Percentiles rank a stretch among this genome's conserved stretches.
Evolutionary conservation across 1,284 basidiomycete species (phyloP).

Genomic region (Heterobasidion occidentale): DNA sequence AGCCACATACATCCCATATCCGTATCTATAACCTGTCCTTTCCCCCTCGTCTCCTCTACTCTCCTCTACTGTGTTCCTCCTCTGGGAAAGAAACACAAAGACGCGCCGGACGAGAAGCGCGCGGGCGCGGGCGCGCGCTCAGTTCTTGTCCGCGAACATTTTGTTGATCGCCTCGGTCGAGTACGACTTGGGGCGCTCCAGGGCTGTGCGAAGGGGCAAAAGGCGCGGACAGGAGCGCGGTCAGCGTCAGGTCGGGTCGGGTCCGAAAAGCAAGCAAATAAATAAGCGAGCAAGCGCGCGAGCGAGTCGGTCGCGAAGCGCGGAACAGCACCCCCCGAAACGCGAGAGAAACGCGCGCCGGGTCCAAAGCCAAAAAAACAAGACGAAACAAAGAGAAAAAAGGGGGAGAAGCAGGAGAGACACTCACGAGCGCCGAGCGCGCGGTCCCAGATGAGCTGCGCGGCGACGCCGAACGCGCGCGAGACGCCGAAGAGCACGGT

Average conservation of each 20-base stretch:
- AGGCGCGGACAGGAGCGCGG: too few species aligned
- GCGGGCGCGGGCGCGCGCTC: background rate
- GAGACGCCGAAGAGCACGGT: constrained; percentile 97
- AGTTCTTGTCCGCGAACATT: constrained; percentile 56
- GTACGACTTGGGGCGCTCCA: constrained; percentile 85
- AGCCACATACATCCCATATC: too few species aligned
- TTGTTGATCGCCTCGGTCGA: constrained; percentile 70
- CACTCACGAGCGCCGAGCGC: constrained; percentile 84
- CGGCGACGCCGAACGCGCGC: constrained; percentile 84
- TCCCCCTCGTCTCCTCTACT: too few species aligned
- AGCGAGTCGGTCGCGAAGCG: background rate
- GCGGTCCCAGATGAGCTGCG: constrained; percentile 93
- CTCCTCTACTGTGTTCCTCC: too few species aligned
- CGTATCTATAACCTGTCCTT: too few species aligned
- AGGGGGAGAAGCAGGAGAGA: background rate
- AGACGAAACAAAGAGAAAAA: background rate
- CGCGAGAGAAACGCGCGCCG: background rate
- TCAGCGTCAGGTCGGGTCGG: too few species aligned
- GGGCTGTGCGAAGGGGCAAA: constrained; percentile 33
- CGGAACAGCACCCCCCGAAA: background rate
- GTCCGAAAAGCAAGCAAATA: too few species aligned
- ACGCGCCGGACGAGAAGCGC: too few species aligned
- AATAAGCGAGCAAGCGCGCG: too few species aligned
- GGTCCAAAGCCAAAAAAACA: too few species aligned
- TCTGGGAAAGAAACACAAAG: too few species aligned